Conservation (phyloP, 1,139 yeast species). For the Protomyces lactucae-debilis region DNA sequence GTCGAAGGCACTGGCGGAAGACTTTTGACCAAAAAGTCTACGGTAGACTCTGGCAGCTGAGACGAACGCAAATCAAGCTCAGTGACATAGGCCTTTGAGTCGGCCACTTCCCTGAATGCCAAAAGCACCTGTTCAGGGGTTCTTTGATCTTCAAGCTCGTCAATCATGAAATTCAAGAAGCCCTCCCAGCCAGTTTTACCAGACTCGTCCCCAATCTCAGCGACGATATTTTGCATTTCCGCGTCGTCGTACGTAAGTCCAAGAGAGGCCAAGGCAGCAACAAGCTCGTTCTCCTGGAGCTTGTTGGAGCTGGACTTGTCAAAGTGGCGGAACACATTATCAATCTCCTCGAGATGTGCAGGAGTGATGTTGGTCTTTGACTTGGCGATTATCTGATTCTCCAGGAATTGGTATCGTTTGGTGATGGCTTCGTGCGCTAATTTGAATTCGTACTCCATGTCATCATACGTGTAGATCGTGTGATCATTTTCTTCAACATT, state of each 20-base stretch:
- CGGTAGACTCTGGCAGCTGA: conserved; percentile 33
- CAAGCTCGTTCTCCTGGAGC: conserved; percentile 39
- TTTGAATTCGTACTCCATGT: conserved; percentile 43
- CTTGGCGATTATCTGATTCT: conserved; percentile 44
- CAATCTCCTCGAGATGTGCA: conserved; percentile 44
- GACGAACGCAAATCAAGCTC: conserved; percentile 43
- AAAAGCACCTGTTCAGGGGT: conserved; percentile 43
- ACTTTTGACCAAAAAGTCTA: conserved; percentile 23
- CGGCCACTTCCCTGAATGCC: conserved; percentile 43
- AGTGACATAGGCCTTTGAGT: conserved; percentile 43
- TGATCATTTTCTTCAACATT: conserved; percentile 45
- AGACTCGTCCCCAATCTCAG: conserved; percentile 34
- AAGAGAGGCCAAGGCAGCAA: conserved; percentile 43
- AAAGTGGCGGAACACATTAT: conserved; percentile 44
- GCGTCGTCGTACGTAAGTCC: conserved; percentile 42
- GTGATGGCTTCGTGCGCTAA: conserved; percentile 42
- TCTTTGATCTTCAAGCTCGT: conserved; percentile 43
- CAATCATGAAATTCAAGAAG: conserved; percentile 43
- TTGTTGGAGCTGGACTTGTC: conserved; percentile 41
- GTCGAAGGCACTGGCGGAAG: conserved; percentile 3
- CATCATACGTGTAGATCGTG: conserved; percentile 43
- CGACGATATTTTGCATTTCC: conserved; percentile 42
- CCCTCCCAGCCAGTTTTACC: conserved; percentile 41
- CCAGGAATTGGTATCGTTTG: conserved; percentile 43
- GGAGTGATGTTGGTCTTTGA: conserved; percentile 44